Evolutionary conservation across 257 asterid species (phyloP).

Genomic region (Anisodus acutangulus): DNA sequence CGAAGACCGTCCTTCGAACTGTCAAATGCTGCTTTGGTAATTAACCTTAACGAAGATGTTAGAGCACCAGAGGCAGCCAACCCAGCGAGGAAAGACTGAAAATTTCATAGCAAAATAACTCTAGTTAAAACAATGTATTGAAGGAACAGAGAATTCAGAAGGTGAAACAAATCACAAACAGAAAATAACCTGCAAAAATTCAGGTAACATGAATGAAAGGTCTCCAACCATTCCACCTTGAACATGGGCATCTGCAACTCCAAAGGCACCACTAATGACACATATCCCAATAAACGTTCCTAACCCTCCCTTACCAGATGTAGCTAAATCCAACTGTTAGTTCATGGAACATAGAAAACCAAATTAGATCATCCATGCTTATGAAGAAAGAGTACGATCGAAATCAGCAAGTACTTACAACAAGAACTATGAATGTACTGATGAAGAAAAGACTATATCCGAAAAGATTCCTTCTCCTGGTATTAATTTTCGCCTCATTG

Average conservation of each 20-base stretch:
- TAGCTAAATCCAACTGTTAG: slow-evolving; percentile 47
- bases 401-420: slow-evolving; percentile 40
- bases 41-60: slow-evolving; percentile 49
- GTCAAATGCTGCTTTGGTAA: slow-evolving; percentile 51
- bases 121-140: not conserved
- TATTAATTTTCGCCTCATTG: slow-evolving; percentile 50
- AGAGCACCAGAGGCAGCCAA: slow-evolving; percentile 56
- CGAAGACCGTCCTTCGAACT: slow-evolving; percentile 46
- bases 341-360: not conserved
- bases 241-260: slow-evolving; percentile 57
- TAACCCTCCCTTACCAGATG: slow-evolving; percentile 50
- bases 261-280: slow-evolving; percentile 48
- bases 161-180: slow-evolving; percentile 7
- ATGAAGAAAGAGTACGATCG: not conserved
- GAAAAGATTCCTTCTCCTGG: slow-evolving; percentile 47
- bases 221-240: slow-evolving; percentile 66
- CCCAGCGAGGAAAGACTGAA: slow-evolving; percentile 53
- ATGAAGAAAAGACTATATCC: slow-evolving; percentile 51
- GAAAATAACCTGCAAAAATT: slow-evolving; percentile 45
- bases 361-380: not conserved
- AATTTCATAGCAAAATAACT: not conserved
- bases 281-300: slow-evolving; percentile 48
- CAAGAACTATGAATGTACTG: slow-evolving; percentile 44
- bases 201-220: slow-evolving; percentile 52
- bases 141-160: not conserved